phyloP scores from a whole-genome alignment of 257 asterid species.

The Penstemon barbatus region DNA sequence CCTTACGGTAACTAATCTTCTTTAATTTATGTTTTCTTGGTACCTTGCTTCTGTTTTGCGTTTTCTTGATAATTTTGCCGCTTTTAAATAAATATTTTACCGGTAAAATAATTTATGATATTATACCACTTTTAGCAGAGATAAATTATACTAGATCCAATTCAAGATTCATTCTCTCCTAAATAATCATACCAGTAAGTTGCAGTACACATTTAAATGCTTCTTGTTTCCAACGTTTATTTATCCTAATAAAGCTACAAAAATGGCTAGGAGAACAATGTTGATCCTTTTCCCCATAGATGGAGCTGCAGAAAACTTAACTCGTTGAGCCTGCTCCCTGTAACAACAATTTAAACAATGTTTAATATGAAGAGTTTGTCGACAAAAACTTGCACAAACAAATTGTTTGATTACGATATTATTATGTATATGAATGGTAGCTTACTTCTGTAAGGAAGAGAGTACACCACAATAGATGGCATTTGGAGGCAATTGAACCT shows the following conservation, averaged over 20 bases:
- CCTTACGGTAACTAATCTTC: too few relatives aligned
- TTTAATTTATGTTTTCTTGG: too few relatives aligned
- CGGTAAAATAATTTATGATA: too few relatives aligned
- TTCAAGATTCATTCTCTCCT: too few relatives aligned
- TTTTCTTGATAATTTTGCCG: too few relatives aligned
- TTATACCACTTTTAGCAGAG: not conserved
- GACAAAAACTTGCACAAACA: not conserved
- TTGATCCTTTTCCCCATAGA: constrained; percentile 27
- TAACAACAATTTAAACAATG: constrained; percentile 14
- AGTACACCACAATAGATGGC: constrained; percentile 81
- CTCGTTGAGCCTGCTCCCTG: constrained; percentile 75
- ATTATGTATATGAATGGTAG: not conserved
- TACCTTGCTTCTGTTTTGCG: too few relatives aligned
- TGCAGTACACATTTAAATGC: not conserved
- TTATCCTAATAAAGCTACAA: constrained; percentile 31
- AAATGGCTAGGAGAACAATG: constrained; percentile 33
- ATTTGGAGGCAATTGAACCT: constrained; percentile 70
- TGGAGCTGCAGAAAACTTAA: constrained; percentile 63
- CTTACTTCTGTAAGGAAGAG: constrained; percentile 79
- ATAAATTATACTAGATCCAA: not conserved
- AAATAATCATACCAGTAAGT: too few relatives aligned
- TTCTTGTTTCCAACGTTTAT: constrained; percentile 16
- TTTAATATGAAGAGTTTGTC: not conserved
- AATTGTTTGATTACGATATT: not conserved
- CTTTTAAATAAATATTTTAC: too few relatives aligned